These are phyloP conservation scores for Avena eriantha DNA, from an alignment of 176 grass and related monocot species.

Conservation along the genomic window DNA sequence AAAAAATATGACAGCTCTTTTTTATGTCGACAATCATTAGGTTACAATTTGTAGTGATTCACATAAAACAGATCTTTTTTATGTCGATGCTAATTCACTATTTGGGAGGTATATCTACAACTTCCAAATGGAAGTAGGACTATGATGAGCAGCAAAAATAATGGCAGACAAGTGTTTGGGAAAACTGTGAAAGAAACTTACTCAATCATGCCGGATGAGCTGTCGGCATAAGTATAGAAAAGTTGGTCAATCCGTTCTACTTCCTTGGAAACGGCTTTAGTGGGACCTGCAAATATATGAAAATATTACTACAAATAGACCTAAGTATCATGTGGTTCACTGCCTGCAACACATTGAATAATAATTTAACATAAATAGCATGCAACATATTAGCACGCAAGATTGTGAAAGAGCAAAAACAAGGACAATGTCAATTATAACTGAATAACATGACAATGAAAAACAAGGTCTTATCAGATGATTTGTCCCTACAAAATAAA, in stretches of 20 bases:
- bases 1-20: neutral
- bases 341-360: neutral
- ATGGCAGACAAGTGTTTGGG: neutral
- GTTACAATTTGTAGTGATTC: constrained; percentile 11
- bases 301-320: constrained; percentile 35
- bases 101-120: neutral
- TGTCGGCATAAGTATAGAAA: constrained; percentile 86
- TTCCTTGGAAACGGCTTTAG: constrained; percentile 93
- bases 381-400: neutral
- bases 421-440: constrained; percentile 7
- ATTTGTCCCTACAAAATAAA: constrained; percentile 24
- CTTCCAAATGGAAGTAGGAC: constrained; percentile 1
- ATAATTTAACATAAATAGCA: neutral
- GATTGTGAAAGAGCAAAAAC: constrained; percentile 31
- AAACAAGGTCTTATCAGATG: constrained; percentile 7
- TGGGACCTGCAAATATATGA: constrained; percentile 54
- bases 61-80: constrained; percentile 14
- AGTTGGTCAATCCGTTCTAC: constrained; percentile 91
- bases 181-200: constrained; percentile 58
- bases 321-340: neutral
- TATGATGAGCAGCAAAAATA: constrained; percentile 31
- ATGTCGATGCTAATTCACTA: constrained; percentile 7
- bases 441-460: constrained; percentile 14
- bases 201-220: constrained; percentile 78
- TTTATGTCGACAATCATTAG: neutral